Evolutionary conservation across 495 filamentous ascomycete species (phyloP).

Genomic region (Sporormia fimetaria): DNA sequence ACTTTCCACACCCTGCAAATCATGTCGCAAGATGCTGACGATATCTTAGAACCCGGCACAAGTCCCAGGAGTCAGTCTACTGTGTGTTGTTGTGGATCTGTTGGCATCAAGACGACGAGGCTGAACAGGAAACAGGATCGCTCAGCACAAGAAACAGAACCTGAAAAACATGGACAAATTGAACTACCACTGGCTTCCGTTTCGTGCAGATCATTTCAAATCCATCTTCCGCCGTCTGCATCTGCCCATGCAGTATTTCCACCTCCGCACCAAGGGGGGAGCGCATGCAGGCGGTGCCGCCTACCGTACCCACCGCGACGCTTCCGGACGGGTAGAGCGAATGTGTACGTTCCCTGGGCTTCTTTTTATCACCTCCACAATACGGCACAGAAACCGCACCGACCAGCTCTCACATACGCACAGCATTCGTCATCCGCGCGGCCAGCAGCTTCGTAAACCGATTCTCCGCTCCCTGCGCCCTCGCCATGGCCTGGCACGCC

Average conservation of each 20-base stretch:
- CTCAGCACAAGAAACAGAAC: neutral
- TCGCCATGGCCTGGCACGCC: constrained; percentile 4
- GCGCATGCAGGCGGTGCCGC: neutral
- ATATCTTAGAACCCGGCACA: no score
- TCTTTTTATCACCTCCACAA: no score
- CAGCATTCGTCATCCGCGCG: constrained; percentile 1
- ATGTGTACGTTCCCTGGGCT: constrained; percentile 1
- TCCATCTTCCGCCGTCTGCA: neutral
- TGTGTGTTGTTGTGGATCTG: neutral
- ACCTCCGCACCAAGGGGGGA: constrained; percentile 1
- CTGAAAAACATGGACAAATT: neutral
- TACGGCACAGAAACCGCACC: neutral
- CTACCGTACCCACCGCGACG: neutral
- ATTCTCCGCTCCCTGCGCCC: neutral
- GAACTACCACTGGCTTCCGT: neutral
- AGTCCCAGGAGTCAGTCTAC: constrained; percentile 3
- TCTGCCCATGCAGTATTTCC: constrained; percentile 1
- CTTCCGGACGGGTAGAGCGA: neutral
- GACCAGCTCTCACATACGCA: neutral
- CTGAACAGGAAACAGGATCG: no score
- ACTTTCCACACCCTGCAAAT: neutral
- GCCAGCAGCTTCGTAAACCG: neutral
- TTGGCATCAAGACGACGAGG: neutral
- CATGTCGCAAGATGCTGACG: no score
- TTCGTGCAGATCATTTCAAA: constrained; percentile 1